phyloP scores from a whole-genome alignment of 306 rosid genomes.

The Corylus avellana region DNA sequence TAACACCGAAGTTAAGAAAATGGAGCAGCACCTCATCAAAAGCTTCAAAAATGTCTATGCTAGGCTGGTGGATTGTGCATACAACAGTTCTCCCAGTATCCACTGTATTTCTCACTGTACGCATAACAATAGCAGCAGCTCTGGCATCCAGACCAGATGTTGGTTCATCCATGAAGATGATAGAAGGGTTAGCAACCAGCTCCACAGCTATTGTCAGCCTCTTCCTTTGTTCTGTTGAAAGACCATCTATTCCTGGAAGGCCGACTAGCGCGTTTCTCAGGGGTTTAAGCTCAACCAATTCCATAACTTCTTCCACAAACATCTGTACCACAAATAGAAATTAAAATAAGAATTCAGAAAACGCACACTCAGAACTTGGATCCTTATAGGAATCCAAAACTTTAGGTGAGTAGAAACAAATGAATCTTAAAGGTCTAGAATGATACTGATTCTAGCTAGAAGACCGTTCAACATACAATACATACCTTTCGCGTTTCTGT shows the following conservation, averaged over 20 bases:
- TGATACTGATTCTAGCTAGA: background rate
- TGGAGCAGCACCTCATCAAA: conserved; percentile 67
- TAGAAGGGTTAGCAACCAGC: conserved; percentile 86
- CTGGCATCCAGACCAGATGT: conserved; percentile 93
- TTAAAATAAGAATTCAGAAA: background rate
- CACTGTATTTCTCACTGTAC: conserved; percentile 80
- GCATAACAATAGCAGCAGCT: conserved; percentile 93
- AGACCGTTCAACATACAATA: background rate
- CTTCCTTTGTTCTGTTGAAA: conserved; percentile 85
- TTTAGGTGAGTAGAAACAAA: background rate
- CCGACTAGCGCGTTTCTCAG: conserved; percentile 71
- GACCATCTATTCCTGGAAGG: conserved; percentile 78
- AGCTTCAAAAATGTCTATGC: conserved; percentile 84
- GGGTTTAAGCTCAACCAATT: conserved; percentile 65
- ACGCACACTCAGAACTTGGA: background rate
- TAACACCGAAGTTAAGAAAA: background rate
- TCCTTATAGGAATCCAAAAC: background rate
- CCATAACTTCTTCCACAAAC: conserved; percentile 69
- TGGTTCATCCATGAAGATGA: conserved; percentile 92
- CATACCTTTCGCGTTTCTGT: conserved; percentile 36
- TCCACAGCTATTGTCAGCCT: conserved; percentile 91
- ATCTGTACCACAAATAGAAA: conserved; percentile 28
- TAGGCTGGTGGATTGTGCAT: conserved; percentile 92
- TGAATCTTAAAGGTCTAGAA: background rate
- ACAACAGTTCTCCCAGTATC: conserved; percentile 88